Evolutionary conservation across 1,284 basidiomycete species (phyloP), one percentile per base, ranked within the genome.

Genomic region (Grifola frondosa): DNA sequence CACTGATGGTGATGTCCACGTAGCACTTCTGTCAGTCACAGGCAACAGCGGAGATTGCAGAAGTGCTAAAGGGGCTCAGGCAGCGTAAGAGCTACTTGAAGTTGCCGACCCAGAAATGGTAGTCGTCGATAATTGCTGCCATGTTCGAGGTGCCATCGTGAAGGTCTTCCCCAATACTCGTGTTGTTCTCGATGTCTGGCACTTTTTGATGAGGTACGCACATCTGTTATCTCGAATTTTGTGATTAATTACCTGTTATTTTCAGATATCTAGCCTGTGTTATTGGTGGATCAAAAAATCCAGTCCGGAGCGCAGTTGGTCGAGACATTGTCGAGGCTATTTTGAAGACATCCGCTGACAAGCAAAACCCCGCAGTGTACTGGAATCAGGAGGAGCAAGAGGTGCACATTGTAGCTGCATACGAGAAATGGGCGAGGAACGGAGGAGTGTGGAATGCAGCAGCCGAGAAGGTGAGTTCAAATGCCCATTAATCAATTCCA

Each of bases 91-190:
- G 1, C n/a, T 38, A 3, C 50, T 59, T 0, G 49, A 42, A 0
- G 33, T 58, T 3, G 15, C 44, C 0, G 21, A 41, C 0, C 57
- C 58, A 0, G 51, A 52, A 26, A 50, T 54, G 37, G 51, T 42
- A 1, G 43, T 56, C 12, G 52, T 45, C 1, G 59, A 61, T 42
- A 61, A 59, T 30, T 62, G 59, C 40, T 61, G 58, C 42, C 43
- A 49, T 30, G 50, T 60, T 5, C 32, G 45, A 26, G 32, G 7
- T 20, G 48, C 48, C 17, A 48, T 57, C 4, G 11, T 16, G 24
- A 17, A 21, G 2, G 40, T 37, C 6, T 41, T 59, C 20, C 49
- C 50, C 2, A 28, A 37, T 6, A 40, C 40, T 1, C 11, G 10
- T 2, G 38, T 55, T 1, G 26, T 30, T 6, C 46, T 57, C 1